Percentiles rank a stretch among this genome's conserved stretches.
phyloP scores from a whole-genome alignment of 768 basidiomycete genomes.

The Artomyces pyxidatus region DNA sequence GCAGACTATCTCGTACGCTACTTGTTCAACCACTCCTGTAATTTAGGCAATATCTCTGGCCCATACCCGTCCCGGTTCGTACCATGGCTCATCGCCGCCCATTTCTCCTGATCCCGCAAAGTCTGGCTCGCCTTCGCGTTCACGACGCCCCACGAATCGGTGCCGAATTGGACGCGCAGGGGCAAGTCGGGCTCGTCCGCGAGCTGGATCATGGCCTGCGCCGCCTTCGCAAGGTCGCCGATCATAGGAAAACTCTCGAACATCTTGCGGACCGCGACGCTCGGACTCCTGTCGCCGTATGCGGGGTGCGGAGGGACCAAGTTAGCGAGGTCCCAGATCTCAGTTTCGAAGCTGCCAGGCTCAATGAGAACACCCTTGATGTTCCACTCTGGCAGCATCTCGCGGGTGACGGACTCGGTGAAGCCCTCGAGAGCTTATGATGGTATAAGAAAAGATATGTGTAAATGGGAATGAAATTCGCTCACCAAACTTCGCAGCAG shows the following conservation, averaged over 20 bases:
- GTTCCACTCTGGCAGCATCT: constrained; percentile 5
- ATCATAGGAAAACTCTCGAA: background rate
- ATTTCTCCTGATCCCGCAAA: background rate
- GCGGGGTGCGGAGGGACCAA: background rate
- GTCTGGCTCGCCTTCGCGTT: background rate
- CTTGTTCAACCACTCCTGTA: no score
- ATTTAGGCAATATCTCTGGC: no score
- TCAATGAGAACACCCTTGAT: constrained; percentile 2
- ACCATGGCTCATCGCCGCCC: background rate
- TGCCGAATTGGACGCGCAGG: background rate
- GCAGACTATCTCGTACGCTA: no score
- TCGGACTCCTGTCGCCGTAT: background rate
- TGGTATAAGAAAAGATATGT: background rate
- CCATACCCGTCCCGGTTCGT: background rate
- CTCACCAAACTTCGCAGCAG: constrained; percentile 30
- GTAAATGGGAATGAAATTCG: no score
- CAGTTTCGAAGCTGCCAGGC: constrained; percentile 2
- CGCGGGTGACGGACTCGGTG: constrained; percentile 2
- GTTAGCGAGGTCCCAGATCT: background rate
- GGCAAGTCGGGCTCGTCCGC: background rate
- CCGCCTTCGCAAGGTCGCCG: background rate
- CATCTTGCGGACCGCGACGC: background rate
- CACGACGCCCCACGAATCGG: background rate
- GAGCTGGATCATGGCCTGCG: background rate
- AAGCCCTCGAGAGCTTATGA: constrained; percentile 1